Evolutionary conservation across 2,329 filamentous ascomycete species (phyloP).

Genomic region (Colletotrichum acutatum): DNA sequence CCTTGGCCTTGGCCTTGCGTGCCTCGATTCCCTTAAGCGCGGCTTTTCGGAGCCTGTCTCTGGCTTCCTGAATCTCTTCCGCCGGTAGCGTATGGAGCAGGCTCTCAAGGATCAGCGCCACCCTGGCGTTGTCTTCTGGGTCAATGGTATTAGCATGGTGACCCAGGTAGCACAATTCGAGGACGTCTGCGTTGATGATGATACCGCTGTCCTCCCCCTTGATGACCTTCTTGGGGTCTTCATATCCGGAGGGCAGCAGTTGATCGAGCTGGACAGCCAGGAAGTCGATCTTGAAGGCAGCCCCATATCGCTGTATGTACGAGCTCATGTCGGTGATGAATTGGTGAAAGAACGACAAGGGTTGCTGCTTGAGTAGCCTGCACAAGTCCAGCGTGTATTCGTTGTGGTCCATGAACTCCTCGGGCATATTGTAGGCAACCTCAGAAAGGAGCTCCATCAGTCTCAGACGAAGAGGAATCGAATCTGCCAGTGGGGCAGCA

Average conservation of each 20-base stretch:
- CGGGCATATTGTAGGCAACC: constrained; percentile 57
- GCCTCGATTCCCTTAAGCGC: constrained; percentile 59
- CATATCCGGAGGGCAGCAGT: constrained; percentile 53
- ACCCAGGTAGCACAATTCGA: constrained; percentile 71
- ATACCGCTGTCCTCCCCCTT: constrained; percentile 45
- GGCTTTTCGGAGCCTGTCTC: constrained; percentile 49
- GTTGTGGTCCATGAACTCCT: constrained; percentile 52
- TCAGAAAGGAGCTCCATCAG: constrained; percentile 68
- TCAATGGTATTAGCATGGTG: constrained; percentile 71
- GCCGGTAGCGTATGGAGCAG: constrained; percentile 66
- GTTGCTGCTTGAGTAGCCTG: constrained; percentile 66
- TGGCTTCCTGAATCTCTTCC: constrained; percentile 48
- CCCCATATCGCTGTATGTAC: constrained; percentile 9
- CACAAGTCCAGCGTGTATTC: constrained; percentile 70
- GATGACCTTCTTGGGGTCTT: constrained; percentile 54
- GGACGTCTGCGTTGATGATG: constrained; percentile 55
- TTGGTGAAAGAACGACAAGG: constrained; percentile 66
- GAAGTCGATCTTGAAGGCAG: constrained; percentile 27
- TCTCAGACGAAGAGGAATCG: constrained; percentile 70
- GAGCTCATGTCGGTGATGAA: constrained; percentile 52
- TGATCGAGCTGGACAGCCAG: constrained; percentile 52
- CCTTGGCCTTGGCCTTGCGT: constrained; percentile 59
- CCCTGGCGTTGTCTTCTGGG: constrained; percentile 76
- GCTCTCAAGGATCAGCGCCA: constrained; percentile 75
- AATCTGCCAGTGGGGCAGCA: constrained; percentile 59